phyloP scores from a whole-genome alignment of 2,329 filamentous ascomycete genomes.

The Fusarium sterilihyphosum region DNA sequence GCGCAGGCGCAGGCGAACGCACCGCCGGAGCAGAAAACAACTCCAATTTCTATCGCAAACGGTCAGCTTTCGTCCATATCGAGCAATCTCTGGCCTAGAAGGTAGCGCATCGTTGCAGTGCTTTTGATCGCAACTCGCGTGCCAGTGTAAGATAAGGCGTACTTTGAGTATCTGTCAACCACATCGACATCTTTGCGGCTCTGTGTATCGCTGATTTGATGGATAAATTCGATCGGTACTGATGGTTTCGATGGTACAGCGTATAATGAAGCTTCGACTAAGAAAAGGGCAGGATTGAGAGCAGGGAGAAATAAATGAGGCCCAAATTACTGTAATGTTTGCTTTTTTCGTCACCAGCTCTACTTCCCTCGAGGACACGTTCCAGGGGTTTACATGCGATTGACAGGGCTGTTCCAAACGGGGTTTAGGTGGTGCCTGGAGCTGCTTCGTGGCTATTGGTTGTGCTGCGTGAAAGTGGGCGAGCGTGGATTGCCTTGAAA shows the following conservation, averaged over 20 bases:
- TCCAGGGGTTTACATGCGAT: constrained; percentile 35
- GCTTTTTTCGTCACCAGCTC: constrained; percentile 34
- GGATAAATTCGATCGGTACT: background rate
- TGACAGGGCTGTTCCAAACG: constrained; percentile 29
- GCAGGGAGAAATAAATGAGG: constrained; percentile 24
- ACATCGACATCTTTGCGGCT: constrained; percentile 74
- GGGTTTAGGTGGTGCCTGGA: constrained; percentile 18
- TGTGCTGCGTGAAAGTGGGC: constrained; percentile 25
- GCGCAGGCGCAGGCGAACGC: constrained; percentile 58
- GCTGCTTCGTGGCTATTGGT: constrained; percentile 35
- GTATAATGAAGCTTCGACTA: background rate
- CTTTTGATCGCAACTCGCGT: background rate
- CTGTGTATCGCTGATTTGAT: background rate
- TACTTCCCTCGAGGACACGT: constrained; percentile 31
- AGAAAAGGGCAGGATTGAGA: constrained; percentile 12
- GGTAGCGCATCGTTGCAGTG: background rate
- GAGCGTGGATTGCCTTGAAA: constrained; percentile 28
- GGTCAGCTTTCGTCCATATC: constrained; percentile 44
- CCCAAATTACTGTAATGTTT: constrained; percentile 32
- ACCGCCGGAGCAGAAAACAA: constrained; percentile 98
- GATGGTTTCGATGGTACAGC: background rate
- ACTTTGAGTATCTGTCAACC: constrained; percentile 97
- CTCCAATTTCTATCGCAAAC: constrained; percentile 81
- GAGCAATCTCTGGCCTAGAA: background rate
- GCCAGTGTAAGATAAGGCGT: constrained; percentile 52